A percentile compares a stretch with the other conserved stretches of the same genome.
phyloP scores from a whole-genome alignment of 2,329 filamentous ascomycete genomes.

The Diaporthe citrichinensis region DNA sequence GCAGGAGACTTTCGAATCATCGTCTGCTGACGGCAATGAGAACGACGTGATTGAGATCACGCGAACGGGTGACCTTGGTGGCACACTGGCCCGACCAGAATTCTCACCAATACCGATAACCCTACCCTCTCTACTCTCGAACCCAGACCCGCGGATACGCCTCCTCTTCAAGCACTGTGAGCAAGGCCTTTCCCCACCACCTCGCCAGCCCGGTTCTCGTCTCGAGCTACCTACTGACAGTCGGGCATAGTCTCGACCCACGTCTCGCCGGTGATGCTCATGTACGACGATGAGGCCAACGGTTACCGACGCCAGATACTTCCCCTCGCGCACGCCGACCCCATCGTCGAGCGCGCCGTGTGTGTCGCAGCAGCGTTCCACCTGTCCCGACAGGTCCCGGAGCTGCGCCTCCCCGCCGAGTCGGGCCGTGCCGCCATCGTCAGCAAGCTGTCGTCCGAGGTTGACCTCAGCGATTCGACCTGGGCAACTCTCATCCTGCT shows the following conservation, averaged over 20 bases:
- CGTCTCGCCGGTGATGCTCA: conserved; percentile 40
- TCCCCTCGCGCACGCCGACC: conserved; percentile 35
- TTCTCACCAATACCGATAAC: neutral
- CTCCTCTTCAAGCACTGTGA: conserved; percentile 40
- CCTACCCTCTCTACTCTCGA: conserved; percentile 33
- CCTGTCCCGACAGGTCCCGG: conserved; percentile 32
- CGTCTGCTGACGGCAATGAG: neutral
- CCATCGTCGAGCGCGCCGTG: conserved; percentile 39
- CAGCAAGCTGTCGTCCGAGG: conserved; percentile 27
- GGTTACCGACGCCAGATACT: conserved; percentile 40
- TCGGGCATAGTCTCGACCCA: conserved; percentile 19
- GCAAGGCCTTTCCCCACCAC: neutral
- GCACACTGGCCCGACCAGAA: neutral
- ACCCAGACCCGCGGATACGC: conserved; percentile 27
- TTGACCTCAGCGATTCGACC: conserved; percentile 36
- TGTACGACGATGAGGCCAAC: conserved; percentile 40
- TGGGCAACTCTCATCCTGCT: conserved; percentile 40
- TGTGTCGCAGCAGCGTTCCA: conserved; percentile 41
- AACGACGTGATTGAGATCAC: conserved; percentile 16
- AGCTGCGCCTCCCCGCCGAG: conserved; percentile 40
- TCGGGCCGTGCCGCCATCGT: conserved; percentile 38
- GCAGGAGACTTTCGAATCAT: neutral
- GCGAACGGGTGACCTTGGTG: neutral
- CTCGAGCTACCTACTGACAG: neutral
- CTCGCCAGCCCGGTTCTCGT: neutral